Percentiles rank a stretch among this genome's conserved stretches.
Evolutionary conservation across 108 stramenopile genomes (phyloP).

Genomic region (Cafeteria roenbergensis): DNA sequence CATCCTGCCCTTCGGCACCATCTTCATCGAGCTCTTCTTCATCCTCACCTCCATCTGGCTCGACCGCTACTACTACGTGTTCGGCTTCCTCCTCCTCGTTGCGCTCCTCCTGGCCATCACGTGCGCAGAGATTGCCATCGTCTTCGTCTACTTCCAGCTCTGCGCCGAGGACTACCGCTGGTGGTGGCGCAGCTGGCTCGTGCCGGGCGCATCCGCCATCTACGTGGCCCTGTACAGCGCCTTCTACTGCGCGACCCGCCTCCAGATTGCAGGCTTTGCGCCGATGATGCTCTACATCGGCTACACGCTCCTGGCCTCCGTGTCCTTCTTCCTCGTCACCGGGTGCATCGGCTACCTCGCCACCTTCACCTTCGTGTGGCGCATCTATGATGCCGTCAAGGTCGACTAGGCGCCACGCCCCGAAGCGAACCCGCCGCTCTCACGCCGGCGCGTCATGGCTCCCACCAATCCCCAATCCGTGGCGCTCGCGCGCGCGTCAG

Average conservation of each 20-base stretch:
- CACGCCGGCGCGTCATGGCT: too few species aligned
- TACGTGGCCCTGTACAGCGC: conserved; percentile 86
- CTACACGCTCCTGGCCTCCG: conserved; percentile 84
- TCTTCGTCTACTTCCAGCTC: conserved; percentile 95
- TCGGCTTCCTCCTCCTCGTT: conserved; percentile 86
- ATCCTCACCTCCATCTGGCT: conserved; percentile 84
- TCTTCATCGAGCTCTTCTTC: conserved; percentile 94
- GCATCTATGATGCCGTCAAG: conserved; percentile 51
- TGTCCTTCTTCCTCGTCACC: conserved; percentile 76
- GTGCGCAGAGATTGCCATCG: conserved; percentile 86
- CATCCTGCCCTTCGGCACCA: conserved; percentile 86
- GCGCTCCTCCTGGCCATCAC: conserved; percentile 83
- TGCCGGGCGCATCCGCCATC: conserved; percentile 72
- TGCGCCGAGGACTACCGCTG: conserved; percentile 95
- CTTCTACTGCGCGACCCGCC: conserved; percentile 67
- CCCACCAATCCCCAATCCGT: too few species aligned
- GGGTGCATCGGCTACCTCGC: conserved; percentile 76
- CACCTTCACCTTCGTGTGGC: conserved; percentile 59
- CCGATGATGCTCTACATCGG: conserved; percentile 82
- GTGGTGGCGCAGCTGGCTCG: conserved; percentile 95
- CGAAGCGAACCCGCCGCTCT: neutral
- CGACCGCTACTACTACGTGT: conserved; percentile 95
- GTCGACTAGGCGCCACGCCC: conserved; percentile 17
- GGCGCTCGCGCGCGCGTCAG: too few species aligned
- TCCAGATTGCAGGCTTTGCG: conserved; percentile 69